Evolutionary conservation across 164 flowering plant genomes (phyloP).

Genomic region (Warburgia ugandensis): DNA sequence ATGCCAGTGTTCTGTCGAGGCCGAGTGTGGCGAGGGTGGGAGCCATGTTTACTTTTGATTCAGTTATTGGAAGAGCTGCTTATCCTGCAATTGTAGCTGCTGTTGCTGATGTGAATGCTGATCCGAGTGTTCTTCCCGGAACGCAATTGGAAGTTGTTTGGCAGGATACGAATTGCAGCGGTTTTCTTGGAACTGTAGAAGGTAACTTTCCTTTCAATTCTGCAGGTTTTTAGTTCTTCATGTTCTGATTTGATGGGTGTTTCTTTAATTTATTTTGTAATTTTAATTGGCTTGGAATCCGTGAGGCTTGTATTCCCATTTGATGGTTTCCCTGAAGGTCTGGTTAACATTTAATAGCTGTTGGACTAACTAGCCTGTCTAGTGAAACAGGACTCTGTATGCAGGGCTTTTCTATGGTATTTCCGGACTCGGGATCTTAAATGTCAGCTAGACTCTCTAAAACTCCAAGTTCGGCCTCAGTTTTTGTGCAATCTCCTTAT

Average conservation of each 20-base stretch:
- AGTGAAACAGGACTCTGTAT: too few relatives aligned
- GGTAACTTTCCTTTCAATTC: conserved; percentile 42
- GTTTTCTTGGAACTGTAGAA: conserved; percentile 65
- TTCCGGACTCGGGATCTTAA: too few relatives aligned
- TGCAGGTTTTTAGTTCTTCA: neutral
- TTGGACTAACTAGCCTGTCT: too few relatives aligned
- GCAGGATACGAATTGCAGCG: conserved; percentile 68
- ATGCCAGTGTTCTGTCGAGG: conserved; percentile 18
- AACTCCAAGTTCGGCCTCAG: too few relatives aligned
- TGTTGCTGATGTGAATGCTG: conserved; percentile 64
- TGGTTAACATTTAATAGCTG: too few relatives aligned
- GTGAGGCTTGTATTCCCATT: too few relatives aligned
- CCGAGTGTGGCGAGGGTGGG: conserved; percentile 57
- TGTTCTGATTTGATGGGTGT: neutral
- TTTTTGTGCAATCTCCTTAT: too few relatives aligned
- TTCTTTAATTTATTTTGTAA: neutral
- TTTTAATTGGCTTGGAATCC: too few relatives aligned
- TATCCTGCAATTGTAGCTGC: conserved; percentile 62
- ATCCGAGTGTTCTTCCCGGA: conserved; percentile 43
- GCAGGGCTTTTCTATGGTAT: too few relatives aligned
- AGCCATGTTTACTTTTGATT: conserved; percentile 48
- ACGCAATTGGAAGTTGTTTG: conserved; percentile 33
- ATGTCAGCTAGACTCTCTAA: too few relatives aligned
- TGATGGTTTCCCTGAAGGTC: too few relatives aligned
- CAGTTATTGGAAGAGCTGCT: conserved; percentile 59